Evolutionary conservation across 75 land plant genomes (phyloP).

Genomic region (Cunninghamia lanceolata): DNA sequence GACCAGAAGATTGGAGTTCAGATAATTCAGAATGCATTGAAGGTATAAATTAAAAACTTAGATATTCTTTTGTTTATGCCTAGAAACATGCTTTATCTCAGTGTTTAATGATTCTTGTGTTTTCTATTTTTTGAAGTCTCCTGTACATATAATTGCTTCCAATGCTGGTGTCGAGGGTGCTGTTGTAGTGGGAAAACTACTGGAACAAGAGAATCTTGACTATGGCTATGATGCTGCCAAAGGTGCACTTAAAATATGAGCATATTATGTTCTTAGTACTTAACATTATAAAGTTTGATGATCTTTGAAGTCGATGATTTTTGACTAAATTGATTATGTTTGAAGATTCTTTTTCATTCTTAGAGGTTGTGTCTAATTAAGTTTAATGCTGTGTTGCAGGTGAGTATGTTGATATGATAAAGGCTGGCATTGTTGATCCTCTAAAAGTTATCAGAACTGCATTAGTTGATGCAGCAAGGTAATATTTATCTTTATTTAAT

Average conservation of each 20-base stretch:
- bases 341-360: not conserved
- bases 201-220: slow-evolving; percentile 77
- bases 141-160: slow-evolving; percentile 73
- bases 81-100: not conserved
- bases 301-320: not conserved
- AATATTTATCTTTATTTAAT: not conserved
- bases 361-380: not conserved
- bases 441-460: slow-evolving; percentile 91
- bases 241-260: slow-evolving; percentile 36
- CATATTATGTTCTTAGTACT: not conserved
- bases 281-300: not conserved
- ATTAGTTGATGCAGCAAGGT: slow-evolving; percentile 90
- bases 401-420: slow-evolving; percentile 86
- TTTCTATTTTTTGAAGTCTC: slow-evolving; percentile 48
- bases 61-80: not conserved
- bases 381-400: slow-evolving; percentile 33
- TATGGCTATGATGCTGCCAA: slow-evolving; percentile 96
- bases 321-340: not conserved
- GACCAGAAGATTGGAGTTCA: slow-evolving; percentile 86
- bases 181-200: slow-evolving; percentile 84
- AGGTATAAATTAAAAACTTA: slow-evolving; percentile 30
- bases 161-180: slow-evolving; percentile 98
- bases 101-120: not conserved
- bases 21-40: slow-evolving; percentile 83
- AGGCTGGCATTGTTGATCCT: slow-evolving; percentile 88